Evolutionary conservation across 1,284 basidiomycete genomes (phyloP), one percentile per base, ranked within the genome.

Genomic region (Mixia osmundae): DNA sequence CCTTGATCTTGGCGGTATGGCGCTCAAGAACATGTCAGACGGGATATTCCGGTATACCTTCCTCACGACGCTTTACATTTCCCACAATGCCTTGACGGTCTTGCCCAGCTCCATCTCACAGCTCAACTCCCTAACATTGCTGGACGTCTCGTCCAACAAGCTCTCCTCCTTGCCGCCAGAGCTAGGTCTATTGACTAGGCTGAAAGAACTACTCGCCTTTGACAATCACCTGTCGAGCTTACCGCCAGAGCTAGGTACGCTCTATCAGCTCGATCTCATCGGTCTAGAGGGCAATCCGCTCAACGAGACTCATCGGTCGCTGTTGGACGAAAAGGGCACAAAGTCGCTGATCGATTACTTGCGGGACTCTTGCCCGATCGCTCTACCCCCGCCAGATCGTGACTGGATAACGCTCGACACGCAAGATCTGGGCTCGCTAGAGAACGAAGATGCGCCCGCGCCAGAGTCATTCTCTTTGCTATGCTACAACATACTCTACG

Each of bases 251-350:
- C 65, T 95, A 24, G 89, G 89, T 26, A 80, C 70, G 25, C 59
- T 99, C 25, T 79, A 91, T 54, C 82, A 91, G 56, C 67, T 99
- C 39, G 82, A 82, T 54, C 80, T 79, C 27, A 61, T 99, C 19
- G 89, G 89, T 16, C 68, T 99, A 26, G 89, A 97, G 54, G 89
- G 89, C 25, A 99, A 99, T 51, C 89, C 89, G 9, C 57, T 99
- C 37, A 76, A 85, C 42, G 62, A 71, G 7, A 60, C 68, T 22
- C 59, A 87, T 36, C 76, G 80, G 54, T 62, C 67, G 19, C 68
- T 89, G 29, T 64, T 94, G 35, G 83, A 91, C 58, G 85, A 85
- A 55, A 83, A 94, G 25, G 89, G 91, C 22, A 94, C 87, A 0
- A 62, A 66, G 3, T 76, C 78, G 1, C 65, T 97, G 33, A 78